Percentiles rank a stretch among this genome's conserved stretches.
Evolutionary conservation across 208 protist species (phyloP).

Genomic region (Trypanosoma theileri): DNA sequence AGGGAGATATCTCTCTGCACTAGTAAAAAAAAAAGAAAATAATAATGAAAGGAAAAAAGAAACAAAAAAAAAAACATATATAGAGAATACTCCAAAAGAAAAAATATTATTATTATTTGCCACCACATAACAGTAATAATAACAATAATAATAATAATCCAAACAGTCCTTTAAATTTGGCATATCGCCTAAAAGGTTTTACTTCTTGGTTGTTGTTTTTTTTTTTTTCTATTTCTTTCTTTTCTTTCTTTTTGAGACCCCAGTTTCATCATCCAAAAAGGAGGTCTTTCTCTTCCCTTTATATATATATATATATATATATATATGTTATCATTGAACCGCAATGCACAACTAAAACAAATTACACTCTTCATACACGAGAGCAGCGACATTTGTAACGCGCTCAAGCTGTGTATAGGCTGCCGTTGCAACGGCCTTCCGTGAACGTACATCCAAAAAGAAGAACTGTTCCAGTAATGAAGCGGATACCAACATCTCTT

Average conservation of each 20-base stretch:
- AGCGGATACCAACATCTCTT: conserved; percentile 63
- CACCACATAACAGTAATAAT: no score
- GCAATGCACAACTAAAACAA: conserved; percentile 17
- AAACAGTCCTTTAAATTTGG: no score
- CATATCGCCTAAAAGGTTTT: background rate
- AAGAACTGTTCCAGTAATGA: conserved; percentile 59
- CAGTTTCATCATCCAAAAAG: no score
- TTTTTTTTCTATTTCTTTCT: background rate
- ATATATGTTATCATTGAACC: background rate
- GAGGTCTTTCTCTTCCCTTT: no score
- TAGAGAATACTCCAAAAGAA: no score
- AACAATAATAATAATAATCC: no score
- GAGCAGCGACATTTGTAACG: conserved; percentile 60
- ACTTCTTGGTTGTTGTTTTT: background rate
- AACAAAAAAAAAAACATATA: no score
- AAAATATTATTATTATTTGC: no score
- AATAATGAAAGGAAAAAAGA: no score
- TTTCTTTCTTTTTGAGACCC: background rate
- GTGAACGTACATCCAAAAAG: conserved; percentile 53
- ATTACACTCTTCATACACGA: conserved; percentile 48
- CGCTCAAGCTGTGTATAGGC: conserved; percentile 76
- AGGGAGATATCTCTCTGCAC: no score
- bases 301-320: no score
- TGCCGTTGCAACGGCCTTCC: conserved; percentile 55
- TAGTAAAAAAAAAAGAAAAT: no score